Evolutionary conservation across 768 basidiomycete species (phyloP), one percentile per base, ranked within the genome.

Genomic region (Suillus hirtellus): DNA sequence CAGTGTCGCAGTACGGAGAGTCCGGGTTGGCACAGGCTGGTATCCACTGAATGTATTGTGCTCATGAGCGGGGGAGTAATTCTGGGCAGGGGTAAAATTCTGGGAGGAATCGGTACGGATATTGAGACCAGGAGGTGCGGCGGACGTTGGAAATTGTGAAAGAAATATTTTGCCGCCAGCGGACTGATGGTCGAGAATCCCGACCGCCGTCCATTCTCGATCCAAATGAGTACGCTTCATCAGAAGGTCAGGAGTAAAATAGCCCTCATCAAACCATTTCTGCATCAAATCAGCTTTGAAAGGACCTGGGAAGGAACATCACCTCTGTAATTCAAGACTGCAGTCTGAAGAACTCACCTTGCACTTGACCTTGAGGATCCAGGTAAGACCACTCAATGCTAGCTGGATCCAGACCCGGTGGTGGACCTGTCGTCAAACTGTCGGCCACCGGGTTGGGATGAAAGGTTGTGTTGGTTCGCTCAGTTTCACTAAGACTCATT

Each of bases 231-330:
- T 86, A 53, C 95, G 87, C 72, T 90, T 93, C 86, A 96, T 89
- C 40, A 92, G 86, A 31, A 98, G 82, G 65, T 93, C 89, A 34
- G 87, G 79, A 10, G 86, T 80, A 71, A 98, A 98, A 76, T 96
- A 98, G 17, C 92, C 91, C 69, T 90, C 91, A 59, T 93, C 87
- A 72, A 88, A 89, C 95, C 95, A 97, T 70, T 92, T 92, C 78
- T 96, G 95, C 95, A 98, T 96, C 61, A 90, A 68, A 65, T 89
- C 86, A 34, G 93, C 93, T 52, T 83, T 84, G 82, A 96, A 98
- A 6, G 95, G 95, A 63, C 95, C 95, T 96, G 66, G 21, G 68
- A 46, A 53, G 11, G 37, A 24, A 60, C 7, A n/a, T 40, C 38
- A 61, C 37, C 37, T 27, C 49, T 35, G 5, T 7, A 31, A 3